These are phyloP conservation scores for Penicillium sp. DNA, from an alignment of 2,329 filamentous ascomycete genomes.

Conservation along the genomic window DNA sequence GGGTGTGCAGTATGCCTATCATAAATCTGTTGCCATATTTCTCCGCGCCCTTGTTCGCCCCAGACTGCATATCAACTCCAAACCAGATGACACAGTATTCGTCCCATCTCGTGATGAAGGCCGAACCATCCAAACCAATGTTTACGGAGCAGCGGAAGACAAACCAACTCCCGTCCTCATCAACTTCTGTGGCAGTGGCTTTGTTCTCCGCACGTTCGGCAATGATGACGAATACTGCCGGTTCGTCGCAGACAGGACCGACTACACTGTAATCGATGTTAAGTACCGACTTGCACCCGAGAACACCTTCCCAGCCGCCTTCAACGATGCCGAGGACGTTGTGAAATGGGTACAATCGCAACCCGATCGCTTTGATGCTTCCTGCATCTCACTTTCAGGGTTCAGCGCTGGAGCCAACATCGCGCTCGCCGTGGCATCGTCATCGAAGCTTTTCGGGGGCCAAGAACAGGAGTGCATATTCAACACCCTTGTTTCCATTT, in stretches of 20 bases:
- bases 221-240: constrained; percentile 29
- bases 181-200: constrained; percentile 33
- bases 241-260: constrained; percentile 20
- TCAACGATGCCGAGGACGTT: constrained; percentile 38
- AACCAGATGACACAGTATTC: constrained; percentile 21
- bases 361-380: constrained; percentile 30
- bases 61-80: constrained; percentile 15
- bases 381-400: constrained; percentile 35
- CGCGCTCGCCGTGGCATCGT: constrained; percentile 30
- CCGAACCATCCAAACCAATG: constrained; percentile 27
- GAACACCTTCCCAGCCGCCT: constrained; percentile 37
- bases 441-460: constrained; percentile 11
- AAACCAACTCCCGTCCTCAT: constrained; percentile 23
- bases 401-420: constrained; percentile 46
- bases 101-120: constrained; percentile 25
- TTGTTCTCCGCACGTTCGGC: constrained; percentile 30
- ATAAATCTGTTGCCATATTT: constrained; percentile 15
- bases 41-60: constrained; percentile 18
- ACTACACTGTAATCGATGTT: constrained; percentile 36
- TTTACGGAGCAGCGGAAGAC: constrained; percentile 21
- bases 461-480: constrained; percentile 16
- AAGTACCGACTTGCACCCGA: constrained; percentile 43
- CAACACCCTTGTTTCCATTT: constrained; percentile 31
- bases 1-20: constrained; percentile 13
- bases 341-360: constrained; percentile 33